A percentile compares a stretch with the other conserved stretches of the same genome.
Evolutionary conservation across 2,329 filamentous ascomycete genomes (phyloP).

Genomic region (Ramularia collo-cygni): DNA sequence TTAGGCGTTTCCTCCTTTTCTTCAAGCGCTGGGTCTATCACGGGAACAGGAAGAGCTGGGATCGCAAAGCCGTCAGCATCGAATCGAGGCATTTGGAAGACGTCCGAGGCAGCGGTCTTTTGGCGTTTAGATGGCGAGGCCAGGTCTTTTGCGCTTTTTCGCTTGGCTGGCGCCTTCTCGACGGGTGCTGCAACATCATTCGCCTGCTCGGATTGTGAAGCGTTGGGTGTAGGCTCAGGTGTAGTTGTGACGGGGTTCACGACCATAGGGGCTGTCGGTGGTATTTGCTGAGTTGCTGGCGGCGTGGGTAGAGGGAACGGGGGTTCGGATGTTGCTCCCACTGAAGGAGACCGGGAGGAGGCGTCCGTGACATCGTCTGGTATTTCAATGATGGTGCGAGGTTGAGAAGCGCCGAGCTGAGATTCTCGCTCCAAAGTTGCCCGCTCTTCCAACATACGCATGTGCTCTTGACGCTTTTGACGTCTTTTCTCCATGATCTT

Average conservation of each 20-base stretch:
- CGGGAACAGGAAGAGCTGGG: constrained; percentile 24
- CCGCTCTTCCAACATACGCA: constrained; percentile 9
- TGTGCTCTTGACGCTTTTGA: constrained; percentile 22
- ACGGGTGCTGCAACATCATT: no score
- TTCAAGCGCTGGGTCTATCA: constrained; percentile 19
- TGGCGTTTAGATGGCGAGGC: constrained; percentile 16
- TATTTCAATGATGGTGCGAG: constrained; percentile 7
- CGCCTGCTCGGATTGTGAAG: constrained; percentile 8
- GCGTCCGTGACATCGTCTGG: constrained; percentile 15
- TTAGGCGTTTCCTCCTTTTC: constrained; percentile 29
- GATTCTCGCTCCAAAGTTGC: constrained; percentile 11
- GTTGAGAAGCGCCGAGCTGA: constrained; percentile 2
- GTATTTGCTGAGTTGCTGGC: neutral
- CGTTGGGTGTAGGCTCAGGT: constrained; percentile 1
- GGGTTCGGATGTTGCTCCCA: constrained; percentile 10
- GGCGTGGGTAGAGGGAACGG: constrained; percentile 3
- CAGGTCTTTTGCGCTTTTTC: constrained; percentile 15
- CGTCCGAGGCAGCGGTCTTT: constrained; percentile 7
- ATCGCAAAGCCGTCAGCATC: constrained; percentile 39
- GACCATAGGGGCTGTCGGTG: constrained; percentile 7
- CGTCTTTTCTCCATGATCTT: constrained; percentile 30
- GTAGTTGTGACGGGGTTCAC: neutral
- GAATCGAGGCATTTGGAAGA: constrained; percentile 19
- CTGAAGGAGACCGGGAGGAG: constrained; percentile 18
- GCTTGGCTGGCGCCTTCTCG: no score